phyloP scores from a whole-genome alignment of 345 rosid genomes.

The Hirschfeldia incana region DNA sequence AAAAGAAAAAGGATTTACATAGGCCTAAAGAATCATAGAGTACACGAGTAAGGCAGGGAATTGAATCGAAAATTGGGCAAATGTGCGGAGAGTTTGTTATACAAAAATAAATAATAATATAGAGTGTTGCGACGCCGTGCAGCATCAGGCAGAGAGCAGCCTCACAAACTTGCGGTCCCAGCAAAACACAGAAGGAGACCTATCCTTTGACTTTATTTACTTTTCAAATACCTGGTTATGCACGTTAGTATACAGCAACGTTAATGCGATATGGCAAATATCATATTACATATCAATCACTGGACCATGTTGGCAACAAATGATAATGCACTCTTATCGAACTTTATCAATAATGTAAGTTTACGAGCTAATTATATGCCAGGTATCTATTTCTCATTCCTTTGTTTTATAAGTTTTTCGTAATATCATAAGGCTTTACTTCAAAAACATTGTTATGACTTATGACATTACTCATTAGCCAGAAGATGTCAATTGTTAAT shows the following conservation, averaged over 20 bases:
- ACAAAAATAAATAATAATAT: neutral
- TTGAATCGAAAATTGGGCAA: constrained; percentile 20
- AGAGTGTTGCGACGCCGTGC: constrained; percentile 34
- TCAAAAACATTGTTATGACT: neutral
- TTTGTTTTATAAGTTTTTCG: neutral
- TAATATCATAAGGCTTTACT: neutral
- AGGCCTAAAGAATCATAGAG: constrained; percentile 3
- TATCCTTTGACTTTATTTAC: constrained; percentile 16
- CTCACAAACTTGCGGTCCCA: constrained; percentile 37
- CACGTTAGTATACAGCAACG: constrained; percentile 14
- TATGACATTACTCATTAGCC: neutral
- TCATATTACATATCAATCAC: neutral
- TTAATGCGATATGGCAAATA: neutral
- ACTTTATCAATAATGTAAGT: constrained; percentile 3
- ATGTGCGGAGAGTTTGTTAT: constrained; percentile 8
- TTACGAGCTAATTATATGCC: neutral
- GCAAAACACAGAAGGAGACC: constrained; percentile 13
- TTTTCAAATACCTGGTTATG: constrained; percentile 3
- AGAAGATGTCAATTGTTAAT: neutral
- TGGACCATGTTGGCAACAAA: neutral
- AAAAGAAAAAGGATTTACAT: neutral
- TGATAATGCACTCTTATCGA: neutral
- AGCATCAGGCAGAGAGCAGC: constrained; percentile 25
- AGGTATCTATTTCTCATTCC: neutral
- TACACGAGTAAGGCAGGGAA: constrained; percentile 20